These are phyloP conservation scores for Pistacia integerrima DNA, from an alignment of 345 rosid species.

Conservation along the genomic window DNA sequence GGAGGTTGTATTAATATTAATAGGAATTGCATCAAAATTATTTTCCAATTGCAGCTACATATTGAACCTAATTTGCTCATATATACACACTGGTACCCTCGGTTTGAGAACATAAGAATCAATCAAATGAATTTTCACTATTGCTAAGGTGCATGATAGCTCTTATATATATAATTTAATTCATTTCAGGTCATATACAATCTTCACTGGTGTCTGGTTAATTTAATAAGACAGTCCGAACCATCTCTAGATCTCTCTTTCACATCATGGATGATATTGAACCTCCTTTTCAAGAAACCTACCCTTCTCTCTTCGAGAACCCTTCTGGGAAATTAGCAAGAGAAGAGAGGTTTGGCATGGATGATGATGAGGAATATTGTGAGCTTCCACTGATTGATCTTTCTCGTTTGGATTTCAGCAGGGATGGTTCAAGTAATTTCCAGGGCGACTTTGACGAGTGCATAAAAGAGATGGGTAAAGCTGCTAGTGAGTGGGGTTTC, in stretches of 20 bases:
- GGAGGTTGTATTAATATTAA: too few species aligned
- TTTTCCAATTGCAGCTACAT: too few species aligned
- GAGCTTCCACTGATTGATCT: slow-evolving; percentile 67
- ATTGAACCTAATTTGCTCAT: too few species aligned
- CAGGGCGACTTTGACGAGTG: slow-evolving; percentile 28
- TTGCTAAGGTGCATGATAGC: too few species aligned
- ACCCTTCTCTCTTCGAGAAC: slow-evolving; percentile 22
- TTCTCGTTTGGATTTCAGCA: slow-evolving; percentile 15
- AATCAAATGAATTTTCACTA: too few species aligned
- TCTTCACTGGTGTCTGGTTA: not conserved
- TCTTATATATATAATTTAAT: too few species aligned
- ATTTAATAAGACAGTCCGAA: not conserved
- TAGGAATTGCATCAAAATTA: too few species aligned
- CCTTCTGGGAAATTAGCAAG: not conserved
- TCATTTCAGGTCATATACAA: too few species aligned
- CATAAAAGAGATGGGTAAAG: slow-evolving; percentile 45
- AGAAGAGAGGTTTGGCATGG: not conserved
- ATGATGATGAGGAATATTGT: slow-evolving; percentile 11
- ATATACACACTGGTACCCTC: too few species aligned
- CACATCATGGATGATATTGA: slow-evolving; percentile 23
- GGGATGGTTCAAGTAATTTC: too few species aligned
- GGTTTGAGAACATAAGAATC: not conserved
- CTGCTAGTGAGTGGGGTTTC: slow-evolving; percentile 72
- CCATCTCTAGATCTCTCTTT: not conserved
- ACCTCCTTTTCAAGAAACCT: slow-evolving; percentile 36